phyloP scores from a whole-genome alignment of 495 filamentous ascomycete genomes.

The Rhypophila decipiens region DNA sequence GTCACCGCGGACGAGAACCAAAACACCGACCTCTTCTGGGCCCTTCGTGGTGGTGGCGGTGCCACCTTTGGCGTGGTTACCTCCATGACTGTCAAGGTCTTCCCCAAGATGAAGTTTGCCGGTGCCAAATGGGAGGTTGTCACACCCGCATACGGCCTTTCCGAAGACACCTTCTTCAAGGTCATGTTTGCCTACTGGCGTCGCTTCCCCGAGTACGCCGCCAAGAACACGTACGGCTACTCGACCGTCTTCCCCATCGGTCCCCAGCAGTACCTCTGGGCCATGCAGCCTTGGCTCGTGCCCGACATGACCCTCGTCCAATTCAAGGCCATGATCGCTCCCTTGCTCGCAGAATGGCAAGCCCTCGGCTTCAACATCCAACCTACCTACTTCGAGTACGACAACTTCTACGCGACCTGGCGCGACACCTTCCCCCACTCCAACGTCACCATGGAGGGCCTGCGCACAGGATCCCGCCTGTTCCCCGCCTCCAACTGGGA shows the following conservation, averaged over 20 bases:
- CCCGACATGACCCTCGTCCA: constrained; percentile 44
- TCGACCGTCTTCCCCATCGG: constrained; percentile 27
- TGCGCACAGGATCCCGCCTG: constrained; percentile 40
- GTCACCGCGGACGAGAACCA: constrained; percentile 43
- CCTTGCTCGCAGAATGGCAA: constrained; percentile 37
- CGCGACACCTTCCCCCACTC: constrained; percentile 42
- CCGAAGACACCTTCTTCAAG: constrained; percentile 44
- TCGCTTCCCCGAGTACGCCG: constrained; percentile 41
- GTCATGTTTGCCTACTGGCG: constrained; percentile 40
- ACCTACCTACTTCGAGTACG: constrained; percentile 44
- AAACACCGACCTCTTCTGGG: constrained; percentile 61
- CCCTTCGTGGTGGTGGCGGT: constrained; percentile 53
- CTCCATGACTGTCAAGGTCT: constrained; percentile 41
- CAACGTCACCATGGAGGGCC: constrained; percentile 31
- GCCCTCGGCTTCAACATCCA: constrained; percentile 30
- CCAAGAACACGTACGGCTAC: constrained; percentile 51
- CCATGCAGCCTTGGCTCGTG: constrained; percentile 44
- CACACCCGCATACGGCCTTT: constrained; percentile 28
- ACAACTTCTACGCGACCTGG: constrained; percentile 44
- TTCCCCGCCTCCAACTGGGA: constrained; percentile 47
- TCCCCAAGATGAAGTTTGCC: constrained; percentile 33
- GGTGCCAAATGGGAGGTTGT: constrained; percentile 28
- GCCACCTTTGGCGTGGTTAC: constrained; percentile 55
- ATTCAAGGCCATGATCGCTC: constrained; percentile 36
- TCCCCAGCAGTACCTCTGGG: constrained; percentile 30